Percentiles rank a stretch among this genome's conserved stretches.
Evolutionary conservation across 2,329 filamentous ascomycete genomes (phyloP).

Genomic region (Cytospora piceae): DNA sequence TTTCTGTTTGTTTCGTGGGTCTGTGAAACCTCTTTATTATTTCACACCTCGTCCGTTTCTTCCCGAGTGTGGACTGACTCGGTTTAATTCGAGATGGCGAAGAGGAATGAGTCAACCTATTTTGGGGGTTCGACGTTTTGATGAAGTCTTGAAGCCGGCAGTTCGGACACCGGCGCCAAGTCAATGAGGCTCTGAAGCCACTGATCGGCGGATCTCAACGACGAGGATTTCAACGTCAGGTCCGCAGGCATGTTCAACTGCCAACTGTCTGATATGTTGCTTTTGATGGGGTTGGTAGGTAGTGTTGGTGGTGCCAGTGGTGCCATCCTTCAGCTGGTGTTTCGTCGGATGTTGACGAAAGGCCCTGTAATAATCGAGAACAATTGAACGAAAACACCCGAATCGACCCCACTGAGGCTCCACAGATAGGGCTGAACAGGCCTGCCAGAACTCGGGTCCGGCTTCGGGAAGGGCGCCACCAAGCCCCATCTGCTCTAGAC

Average conservation of each 20-base stretch:
- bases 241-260: background rate
- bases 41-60: slow-evolving; percentile 1
- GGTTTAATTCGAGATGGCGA: background rate
- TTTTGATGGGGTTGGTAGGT: background rate
- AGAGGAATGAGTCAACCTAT: background rate
- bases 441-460: slow-evolving; percentile 2
- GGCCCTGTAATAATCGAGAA: background rate
- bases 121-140: too few species aligned
- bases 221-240: too few species aligned
- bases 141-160: background rate
- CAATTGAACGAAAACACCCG: background rate
- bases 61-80: slow-evolving; percentile 17
- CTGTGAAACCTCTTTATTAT: background rate
- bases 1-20: background rate
- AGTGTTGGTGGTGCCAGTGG: too few species aligned
- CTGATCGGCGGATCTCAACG: too few species aligned
- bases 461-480: background rate
- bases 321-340: background rate
- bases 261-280: background rate
- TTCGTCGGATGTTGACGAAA: background rate
- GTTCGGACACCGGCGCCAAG: background rate
- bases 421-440: slow-evolving; percentile 19
- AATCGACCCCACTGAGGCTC: background rate
- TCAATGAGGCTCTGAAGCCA: background rate
- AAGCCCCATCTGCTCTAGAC: background rate